Conservation (phyloP, 23 red algal species). For the Gracilaria gracilis region DNA sequence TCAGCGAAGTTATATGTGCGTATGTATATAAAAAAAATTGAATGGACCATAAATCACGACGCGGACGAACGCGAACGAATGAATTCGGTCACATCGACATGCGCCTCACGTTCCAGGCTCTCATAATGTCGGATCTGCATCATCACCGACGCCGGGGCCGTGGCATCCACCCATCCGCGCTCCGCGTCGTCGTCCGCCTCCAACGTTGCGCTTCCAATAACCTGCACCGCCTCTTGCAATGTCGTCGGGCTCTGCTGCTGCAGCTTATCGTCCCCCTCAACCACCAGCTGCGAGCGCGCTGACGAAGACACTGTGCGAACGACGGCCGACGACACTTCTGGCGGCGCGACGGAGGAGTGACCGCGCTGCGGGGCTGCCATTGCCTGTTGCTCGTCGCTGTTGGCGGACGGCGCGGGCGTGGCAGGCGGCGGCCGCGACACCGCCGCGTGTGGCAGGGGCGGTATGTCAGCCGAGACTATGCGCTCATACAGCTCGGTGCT, state of each 20-base stretch:
- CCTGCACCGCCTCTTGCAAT: background rate
- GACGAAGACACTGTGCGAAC: background rate
- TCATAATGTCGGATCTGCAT: constrained; percentile 24
- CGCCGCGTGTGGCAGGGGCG: no score
- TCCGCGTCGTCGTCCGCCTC: background rate
- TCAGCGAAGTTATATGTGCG: background rate
- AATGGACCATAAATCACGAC: background rate
- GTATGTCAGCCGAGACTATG: no score
- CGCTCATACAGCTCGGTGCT: no score
- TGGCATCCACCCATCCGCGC: constrained; percentile 16
- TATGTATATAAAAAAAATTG: constrained; percentile 18
- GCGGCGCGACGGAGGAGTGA: no score
- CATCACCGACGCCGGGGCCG: background rate
- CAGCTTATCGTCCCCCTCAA: background rate
- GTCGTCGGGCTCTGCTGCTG: background rate
- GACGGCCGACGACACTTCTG: background rate
- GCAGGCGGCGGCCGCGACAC: background rate
- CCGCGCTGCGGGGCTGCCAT: no score
- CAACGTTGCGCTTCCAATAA: no score
- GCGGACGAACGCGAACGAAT: background rate
- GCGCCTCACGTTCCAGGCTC: constrained; percentile 19
- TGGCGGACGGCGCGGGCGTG: background rate
- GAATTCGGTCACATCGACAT: background rate
- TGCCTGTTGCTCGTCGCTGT: background rate
- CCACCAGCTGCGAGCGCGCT: background rate